Percentiles rank a stretch among this genome's conserved stretches.
Evolutionary conservation across 768 basidiomycete species (phyloP).

Genomic region (Boletus edulis): DNA sequence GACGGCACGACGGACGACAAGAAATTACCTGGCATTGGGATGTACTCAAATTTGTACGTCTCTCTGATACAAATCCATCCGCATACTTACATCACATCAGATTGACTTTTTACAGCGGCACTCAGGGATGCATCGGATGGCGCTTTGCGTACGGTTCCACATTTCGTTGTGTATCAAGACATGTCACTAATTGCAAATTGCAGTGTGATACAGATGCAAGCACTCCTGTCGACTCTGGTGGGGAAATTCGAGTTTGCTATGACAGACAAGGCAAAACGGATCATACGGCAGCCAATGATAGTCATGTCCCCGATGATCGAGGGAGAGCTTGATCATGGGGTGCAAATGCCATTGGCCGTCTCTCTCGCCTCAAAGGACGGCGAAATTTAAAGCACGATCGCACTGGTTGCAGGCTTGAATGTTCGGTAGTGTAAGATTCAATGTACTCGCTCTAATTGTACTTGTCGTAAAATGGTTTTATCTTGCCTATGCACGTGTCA

Average conservation of each 20-base stretch:
- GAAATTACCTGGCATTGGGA: constrained; percentile 11
- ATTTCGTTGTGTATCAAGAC: too few relatives aligned
- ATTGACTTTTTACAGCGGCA: constrained; percentile 16
- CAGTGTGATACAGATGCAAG: constrained; percentile 49
- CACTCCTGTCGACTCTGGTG: constrained; percentile 52
- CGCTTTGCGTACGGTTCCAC: constrained; percentile 23
- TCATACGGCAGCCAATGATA: constrained; percentile 30
- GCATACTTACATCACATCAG: background rate
- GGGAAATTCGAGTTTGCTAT: constrained; percentile 49
- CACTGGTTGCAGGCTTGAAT: too few relatives aligned
- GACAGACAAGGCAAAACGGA: constrained; percentile 25
- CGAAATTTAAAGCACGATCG: background rate
- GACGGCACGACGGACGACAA: background rate
- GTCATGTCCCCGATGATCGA: constrained; percentile 31
- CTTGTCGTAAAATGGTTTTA: too few relatives aligned
- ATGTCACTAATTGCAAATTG: background rate
- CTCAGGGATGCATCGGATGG: constrained; percentile 23
- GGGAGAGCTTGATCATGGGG: constrained; percentile 29
- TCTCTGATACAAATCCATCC: background rate
- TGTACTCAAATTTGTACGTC: constrained; percentile 12
- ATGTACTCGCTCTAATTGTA: too few relatives aligned
- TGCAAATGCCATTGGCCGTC: constrained; percentile 27
- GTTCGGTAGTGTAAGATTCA: too few relatives aligned
- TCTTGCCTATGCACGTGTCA: too few relatives aligned
- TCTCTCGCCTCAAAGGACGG: constrained; percentile 10